Evolutionary conservation across 2,329 filamentous ascomycete species (phyloP), one percentile per base, ranked within the genome.

Genomic region (Phoma sp.): DNA sequence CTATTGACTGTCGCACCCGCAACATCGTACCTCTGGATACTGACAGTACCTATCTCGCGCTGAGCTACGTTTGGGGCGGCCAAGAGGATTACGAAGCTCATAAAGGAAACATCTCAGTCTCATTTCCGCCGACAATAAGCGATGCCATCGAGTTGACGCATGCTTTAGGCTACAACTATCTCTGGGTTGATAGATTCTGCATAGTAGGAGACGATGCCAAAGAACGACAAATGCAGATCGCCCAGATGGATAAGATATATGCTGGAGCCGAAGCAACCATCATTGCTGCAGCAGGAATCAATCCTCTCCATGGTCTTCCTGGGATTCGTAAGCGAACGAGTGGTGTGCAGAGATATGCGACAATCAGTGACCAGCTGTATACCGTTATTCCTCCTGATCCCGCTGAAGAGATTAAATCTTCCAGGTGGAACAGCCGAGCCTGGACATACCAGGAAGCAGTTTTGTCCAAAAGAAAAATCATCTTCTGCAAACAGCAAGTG

Each of bases 161-260:
- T 5, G 18, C 11, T 1, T 14, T 44, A 18, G 29, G 41, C 9
- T 44, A 24, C 14, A 23, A 9, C 4, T 44, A 44, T n/a, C 41
- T 33, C 14, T 44, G 41, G 41, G 41, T 44, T 3, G 41, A 45
- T 11, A 8, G 42, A n/a, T 36, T 36, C 8, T 45, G 42, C 9
- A 37, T 45, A 11, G 22, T 30, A 22, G 30, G n/a, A 13, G 42
- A 27, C 7, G 32, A 45, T 4, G 24, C 1, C 6, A 4, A 4
- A 9, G 32, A 37, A 18, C 24, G 13, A 32, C 42, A 13, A 14
- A 7, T 27, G 13, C 42, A 37, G n/a, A 45, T 45, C 7, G 14
- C 32, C 6, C 42, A 45, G n/a, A 45, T 45, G 42, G 42, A 45
- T 10, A 22, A 22, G 11, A 45, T 45, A 18, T 45, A 45, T 27